Conservation (phyloP, 2,329 filamentous ascomycete genomes). For the Arthrobotrys megalospora region DNA sequence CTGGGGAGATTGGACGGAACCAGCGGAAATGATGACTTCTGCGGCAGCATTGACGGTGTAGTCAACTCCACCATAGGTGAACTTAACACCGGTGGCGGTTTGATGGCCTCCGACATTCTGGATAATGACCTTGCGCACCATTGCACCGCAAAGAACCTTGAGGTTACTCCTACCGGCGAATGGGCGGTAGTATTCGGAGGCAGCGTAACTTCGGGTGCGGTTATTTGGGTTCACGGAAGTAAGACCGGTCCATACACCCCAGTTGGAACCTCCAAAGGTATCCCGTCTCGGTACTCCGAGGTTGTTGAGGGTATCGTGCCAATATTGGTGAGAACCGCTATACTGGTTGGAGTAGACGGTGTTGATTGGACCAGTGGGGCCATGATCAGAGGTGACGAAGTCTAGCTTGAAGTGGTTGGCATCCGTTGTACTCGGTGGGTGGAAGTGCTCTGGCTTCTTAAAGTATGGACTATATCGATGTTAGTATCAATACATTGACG, state of each 20-base stretch:
- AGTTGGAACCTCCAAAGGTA: constrained; percentile 67
- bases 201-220: constrained; percentile 68
- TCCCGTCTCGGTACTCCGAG: constrained; percentile 67
- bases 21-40: constrained; percentile 75
- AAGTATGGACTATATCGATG: constrained; percentile 51
- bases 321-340: constrained; percentile 69
- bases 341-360: constrained; percentile 65
- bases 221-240: constrained; percentile 66
- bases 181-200: constrained; percentile 68
- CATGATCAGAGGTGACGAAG: constrained; percentile 42
- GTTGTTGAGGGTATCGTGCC: constrained; percentile 68
- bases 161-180: constrained; percentile 69
- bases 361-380: constrained; percentile 50
- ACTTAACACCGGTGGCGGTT: constrained; percentile 69
- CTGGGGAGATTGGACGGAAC: constrained; percentile 73
- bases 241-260: constrained; percentile 68
- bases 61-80: constrained; percentile 66
- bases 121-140: constrained; percentile 70
- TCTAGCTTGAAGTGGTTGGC: constrained; percentile 27
- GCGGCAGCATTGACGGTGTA: constrained; percentile 63
- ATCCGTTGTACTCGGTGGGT: constrained; percentile 16
- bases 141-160: constrained; percentile 69
- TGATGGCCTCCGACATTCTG: constrained; percentile 64
- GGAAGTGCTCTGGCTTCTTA: constrained; percentile 59
- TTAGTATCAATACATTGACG: background rate